Evolutionary conservation across 2,329 filamentous ascomycete genomes (phyloP).

Genomic region (Hortaea werneckii): DNA sequence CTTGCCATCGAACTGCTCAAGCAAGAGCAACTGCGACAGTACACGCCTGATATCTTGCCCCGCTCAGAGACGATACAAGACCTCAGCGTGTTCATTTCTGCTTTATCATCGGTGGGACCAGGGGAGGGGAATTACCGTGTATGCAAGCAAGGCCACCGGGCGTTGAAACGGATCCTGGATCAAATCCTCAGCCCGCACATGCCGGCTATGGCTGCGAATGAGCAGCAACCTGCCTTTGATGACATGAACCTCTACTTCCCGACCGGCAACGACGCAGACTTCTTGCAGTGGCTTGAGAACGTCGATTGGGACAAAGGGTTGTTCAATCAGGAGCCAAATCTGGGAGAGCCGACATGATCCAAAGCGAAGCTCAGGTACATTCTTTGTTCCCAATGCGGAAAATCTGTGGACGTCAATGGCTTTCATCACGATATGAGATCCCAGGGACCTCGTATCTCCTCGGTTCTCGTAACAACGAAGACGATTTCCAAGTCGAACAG

Average conservation of each 20-base stretch:
- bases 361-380: too few species aligned
- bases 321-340: background rate
- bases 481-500: too few species aligned
- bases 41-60: conserved; percentile 26
- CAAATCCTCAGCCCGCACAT: conserved; percentile 26
- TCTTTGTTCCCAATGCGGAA: too few species aligned
- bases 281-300: conserved; percentile 35
- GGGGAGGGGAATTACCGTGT: conserved; percentile 32
- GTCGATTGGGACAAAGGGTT: conserved; percentile 32
- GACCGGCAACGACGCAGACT: conserved; percentile 32
- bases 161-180: conserved; percentile 34
- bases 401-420: too few species aligned
- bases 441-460: too few species aligned
- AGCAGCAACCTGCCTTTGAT: conserved; percentile 12
- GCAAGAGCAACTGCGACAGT: conserved; percentile 28
- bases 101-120: conserved; percentile 29
- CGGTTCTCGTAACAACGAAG: too few species aligned
- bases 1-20: conserved; percentile 35
- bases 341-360: too few species aligned
- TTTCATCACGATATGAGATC: too few species aligned
- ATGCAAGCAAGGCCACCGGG: conserved; percentile 32
- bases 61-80: conserved; percentile 37
- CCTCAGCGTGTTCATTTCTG: conserved; percentile 36
- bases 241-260: conserved; percentile 27
- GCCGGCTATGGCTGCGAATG: conserved; percentile 6